A percentile compares a stretch with the other conserved stretches of the same genome.
Evolutionary conservation across 805 yeast species (phyloP).

Genomic region (Spathaspora boniae): DNA sequence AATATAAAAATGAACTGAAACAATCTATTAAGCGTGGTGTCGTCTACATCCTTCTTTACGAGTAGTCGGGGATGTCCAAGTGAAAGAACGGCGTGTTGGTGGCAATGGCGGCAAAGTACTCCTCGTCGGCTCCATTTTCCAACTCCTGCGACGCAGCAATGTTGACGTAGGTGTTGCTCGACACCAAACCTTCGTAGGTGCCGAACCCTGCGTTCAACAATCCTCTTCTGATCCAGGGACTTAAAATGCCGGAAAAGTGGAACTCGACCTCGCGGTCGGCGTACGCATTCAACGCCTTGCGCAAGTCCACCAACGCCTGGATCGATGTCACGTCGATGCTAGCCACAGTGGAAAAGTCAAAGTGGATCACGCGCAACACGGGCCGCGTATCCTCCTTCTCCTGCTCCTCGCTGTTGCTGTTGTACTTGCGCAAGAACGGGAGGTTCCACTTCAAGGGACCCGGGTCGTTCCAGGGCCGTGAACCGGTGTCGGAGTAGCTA

Average conservation of each 20-base stretch:
- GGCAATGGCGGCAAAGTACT: constrained; percentile 51
- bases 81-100: constrained; percentile 78
- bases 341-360: constrained; percentile 78
- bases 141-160: constrained; percentile 30
- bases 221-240: constrained; percentile 84
- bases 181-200: constrained; percentile 39
- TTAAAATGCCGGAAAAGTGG: constrained; percentile 81
- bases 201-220: constrained; percentile 79
- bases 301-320: constrained; percentile 72
- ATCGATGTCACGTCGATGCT: constrained; percentile 77
- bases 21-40: no score
- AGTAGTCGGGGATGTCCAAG: constrained; percentile 65
- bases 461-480: constrained; percentile 89
- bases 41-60: no score
- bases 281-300: constrained; percentile 66
- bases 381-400: constrained; percentile 53
- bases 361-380: constrained; percentile 61
- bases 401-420: constrained; percentile 8
- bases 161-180: constrained; percentile 39
- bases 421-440: constrained; percentile 22
- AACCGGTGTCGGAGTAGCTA: constrained; percentile 38
- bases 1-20: no score
- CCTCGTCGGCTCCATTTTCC: constrained; percentile 25
- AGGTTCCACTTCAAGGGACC: constrained; percentile 51
- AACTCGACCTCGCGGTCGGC: constrained; percentile 83